These are phyloP conservation scores for Lentithecium fluviatile DNA, from an alignment of 495 filamentous ascomycete species.

Conservation along the genomic window DNA sequence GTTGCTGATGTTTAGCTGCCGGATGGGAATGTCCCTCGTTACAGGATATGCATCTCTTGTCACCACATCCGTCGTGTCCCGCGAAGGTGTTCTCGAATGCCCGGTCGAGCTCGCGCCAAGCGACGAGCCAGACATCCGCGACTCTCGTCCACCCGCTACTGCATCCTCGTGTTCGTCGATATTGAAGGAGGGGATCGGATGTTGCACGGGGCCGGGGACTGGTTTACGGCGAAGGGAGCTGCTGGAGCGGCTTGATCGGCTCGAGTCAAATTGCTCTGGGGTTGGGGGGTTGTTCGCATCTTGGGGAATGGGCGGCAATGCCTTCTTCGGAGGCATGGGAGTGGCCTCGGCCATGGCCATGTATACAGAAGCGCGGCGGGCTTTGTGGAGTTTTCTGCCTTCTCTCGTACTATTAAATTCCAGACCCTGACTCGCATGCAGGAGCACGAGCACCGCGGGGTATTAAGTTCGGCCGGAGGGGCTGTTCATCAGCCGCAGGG, in stretches of 20 bases:
- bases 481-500: too few relatives aligned
- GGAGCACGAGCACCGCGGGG: too few relatives aligned
- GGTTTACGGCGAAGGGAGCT: slow-evolving; percentile 33
- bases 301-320: slow-evolving; percentile 25
- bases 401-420: not conserved
- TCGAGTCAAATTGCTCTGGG: slow-evolving; percentile 3
- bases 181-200: slow-evolving; percentile 27
- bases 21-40: slow-evolving; percentile 31
- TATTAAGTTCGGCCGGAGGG: too few relatives aligned
- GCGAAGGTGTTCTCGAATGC: slow-evolving; percentile 30
- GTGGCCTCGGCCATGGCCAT: slow-evolving; percentile 31
- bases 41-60: slow-evolving; percentile 9
- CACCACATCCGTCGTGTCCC: slow-evolving; percentile 22
- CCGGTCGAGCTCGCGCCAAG: slow-evolving; percentile 25
- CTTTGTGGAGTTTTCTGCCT: not conserved
- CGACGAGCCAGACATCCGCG: slow-evolving; percentile 34
- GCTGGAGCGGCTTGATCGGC: slow-evolving; percentile 8
- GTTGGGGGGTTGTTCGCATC: slow-evolving; percentile 1
- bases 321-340: slow-evolving; percentile 7
- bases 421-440: too few relatives aligned
- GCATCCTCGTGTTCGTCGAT: slow-evolving; percentile 23
- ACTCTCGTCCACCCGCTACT: slow-evolving; percentile 23
- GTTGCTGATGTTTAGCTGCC: slow-evolving; percentile 30
- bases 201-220: slow-evolving; percentile 11
- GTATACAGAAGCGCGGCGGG: not conserved